Evolutionary conservation across 2,329 filamentous ascomycete species (phyloP).

Genomic region (Colletotrichum simmondsii): DNA sequence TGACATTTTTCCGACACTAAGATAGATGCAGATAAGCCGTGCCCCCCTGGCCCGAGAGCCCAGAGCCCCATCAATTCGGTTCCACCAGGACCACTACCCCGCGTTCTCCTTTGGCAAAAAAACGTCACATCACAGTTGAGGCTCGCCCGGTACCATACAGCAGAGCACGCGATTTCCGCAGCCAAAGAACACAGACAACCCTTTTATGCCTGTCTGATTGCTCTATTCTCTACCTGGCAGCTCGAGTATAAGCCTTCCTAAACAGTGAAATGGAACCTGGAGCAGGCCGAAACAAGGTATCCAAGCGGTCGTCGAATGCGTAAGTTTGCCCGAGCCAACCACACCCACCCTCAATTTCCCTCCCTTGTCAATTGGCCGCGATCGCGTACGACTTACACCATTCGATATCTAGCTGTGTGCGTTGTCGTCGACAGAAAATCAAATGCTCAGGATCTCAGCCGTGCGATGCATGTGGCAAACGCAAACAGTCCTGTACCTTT

Average conservation of each 20-base stretch:
- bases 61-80: neutral
- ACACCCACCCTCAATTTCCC: neutral
- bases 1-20: neutral
- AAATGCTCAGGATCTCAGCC: constrained; percentile 57
- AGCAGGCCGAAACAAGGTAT: constrained; percentile 26
- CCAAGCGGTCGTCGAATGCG: constrained; percentile 37
- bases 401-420: constrained; percentile 46
- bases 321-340: constrained; percentile 10
- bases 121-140: neutral
- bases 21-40: neutral
- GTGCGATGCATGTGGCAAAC: constrained; percentile 55
- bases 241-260: neutral
- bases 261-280: constrained; percentile 24
- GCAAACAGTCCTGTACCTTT: constrained; percentile 53
- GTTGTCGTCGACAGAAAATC: constrained; percentile 58
- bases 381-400: neutral
- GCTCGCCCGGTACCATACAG: neutral
- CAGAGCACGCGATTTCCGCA: neutral
- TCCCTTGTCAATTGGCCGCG: neutral
- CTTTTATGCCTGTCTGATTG: neutral
- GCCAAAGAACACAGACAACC: neutral
- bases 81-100: neutral
- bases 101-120: neutral
- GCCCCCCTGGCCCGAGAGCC: neutral
- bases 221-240: neutral